phyloP scores from a whole-genome alignment of 2,329 filamentous ascomycete species.

The Pseudogymnoascus verrucosus region DNA sequence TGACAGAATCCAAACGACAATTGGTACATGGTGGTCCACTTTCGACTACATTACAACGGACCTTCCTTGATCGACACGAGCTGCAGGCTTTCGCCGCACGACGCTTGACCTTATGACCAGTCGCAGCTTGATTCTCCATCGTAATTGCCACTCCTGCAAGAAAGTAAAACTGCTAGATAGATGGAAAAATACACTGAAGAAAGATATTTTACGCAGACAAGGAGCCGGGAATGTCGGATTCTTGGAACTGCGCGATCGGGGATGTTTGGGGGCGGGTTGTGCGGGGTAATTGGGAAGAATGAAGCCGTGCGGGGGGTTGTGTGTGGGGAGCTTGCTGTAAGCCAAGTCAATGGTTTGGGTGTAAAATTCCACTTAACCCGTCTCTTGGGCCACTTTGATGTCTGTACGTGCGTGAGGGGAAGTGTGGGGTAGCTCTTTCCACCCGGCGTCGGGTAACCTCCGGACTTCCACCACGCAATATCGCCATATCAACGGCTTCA shows the following conservation, averaged over 20 bases:
- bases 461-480: not conserved
- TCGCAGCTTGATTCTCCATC: not conserved
- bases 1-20: not conserved
- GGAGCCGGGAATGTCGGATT: not conserved
- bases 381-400: not conserved
- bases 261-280: not conserved
- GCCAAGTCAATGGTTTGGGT: not conserved
- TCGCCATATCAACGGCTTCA: not conserved
- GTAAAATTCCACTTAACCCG: not conserved
- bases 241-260: not conserved
- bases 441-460: not conserved
- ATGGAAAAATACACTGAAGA: not conserved
- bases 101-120: not conserved
- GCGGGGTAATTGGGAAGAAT: not conserved
- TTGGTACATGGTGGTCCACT: not conserved
- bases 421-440: not conserved
- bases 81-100: not conserved
- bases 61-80: not conserved
- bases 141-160: not conserved
- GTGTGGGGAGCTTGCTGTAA: not conserved
- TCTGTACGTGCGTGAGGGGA: not conserved
- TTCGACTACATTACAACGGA: not conserved
- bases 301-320: not conserved
- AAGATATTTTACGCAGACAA: not conserved
- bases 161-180: not conserved